phyloP scores from a whole-genome alignment of 1,139 yeast species.

The Yamadazyma atlantica region DNA sequence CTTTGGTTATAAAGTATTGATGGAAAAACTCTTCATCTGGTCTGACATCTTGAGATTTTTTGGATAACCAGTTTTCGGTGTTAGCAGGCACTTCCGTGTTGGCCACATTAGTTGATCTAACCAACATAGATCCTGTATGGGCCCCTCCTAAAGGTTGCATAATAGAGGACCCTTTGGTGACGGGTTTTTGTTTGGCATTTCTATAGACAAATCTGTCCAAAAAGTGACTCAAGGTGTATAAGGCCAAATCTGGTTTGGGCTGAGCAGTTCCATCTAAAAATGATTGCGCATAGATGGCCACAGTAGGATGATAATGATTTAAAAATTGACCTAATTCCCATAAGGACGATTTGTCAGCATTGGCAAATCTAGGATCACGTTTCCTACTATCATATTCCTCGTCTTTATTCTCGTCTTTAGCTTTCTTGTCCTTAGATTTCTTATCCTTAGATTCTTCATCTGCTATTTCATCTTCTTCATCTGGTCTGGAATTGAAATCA shows the following conservation, averaged over 20 bases:
- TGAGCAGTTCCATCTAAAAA: slow-evolving; percentile 48
- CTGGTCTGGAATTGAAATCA: slow-evolving; percentile 39
- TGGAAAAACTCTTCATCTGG: slow-evolving; percentile 91
- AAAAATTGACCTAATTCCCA: slow-evolving; percentile 84
- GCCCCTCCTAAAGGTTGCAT: slow-evolving; percentile 98
- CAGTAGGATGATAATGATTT: slow-evolving; percentile 90
- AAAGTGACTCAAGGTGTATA: slow-evolving; percentile 86
- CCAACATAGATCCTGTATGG: slow-evolving; percentile 73
- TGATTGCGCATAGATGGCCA: slow-evolving; percentile 74
- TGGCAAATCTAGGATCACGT: slow-evolving; percentile 87
- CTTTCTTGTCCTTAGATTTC: slow-evolving; percentile 18
- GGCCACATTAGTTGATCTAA: slow-evolving; percentile 58
- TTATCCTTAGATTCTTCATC: slow-evolving; percentile 23
- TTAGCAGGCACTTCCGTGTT: slow-evolving; percentile 64
- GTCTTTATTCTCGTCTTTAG: slow-evolving; percentile 49
- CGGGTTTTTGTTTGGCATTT: slow-evolving; percentile 78
- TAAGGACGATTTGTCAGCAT: slow-evolving; percentile 75
- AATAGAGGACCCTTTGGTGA: slow-evolving; percentile 79
- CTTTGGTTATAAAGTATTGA: slow-evolving; percentile 76
- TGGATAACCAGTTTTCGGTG: slow-evolving; percentile 77
- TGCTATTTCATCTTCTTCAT: slow-evolving; percentile 25
- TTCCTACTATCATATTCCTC: slow-evolving; percentile 76
- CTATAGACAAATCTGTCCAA: slow-evolving; percentile 93
- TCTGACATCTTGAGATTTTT: slow-evolving; percentile 62
- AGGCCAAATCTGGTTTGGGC: slow-evolving; percentile 79